phyloP scores from a whole-genome alignment of 2,329 filamentous ascomycete species.

The Talaromyces atroroseus region DNA sequence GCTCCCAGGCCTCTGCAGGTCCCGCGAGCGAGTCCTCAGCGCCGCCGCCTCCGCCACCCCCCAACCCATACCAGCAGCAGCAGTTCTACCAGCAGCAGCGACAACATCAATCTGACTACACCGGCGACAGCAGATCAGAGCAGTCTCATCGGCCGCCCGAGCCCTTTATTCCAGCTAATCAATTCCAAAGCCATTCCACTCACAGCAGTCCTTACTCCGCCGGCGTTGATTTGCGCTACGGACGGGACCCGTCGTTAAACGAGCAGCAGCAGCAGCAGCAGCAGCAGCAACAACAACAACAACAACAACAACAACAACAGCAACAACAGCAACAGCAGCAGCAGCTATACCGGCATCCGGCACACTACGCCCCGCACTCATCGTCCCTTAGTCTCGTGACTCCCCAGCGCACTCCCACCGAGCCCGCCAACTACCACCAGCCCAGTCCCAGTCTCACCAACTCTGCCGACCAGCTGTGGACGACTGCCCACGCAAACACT shows the following conservation, averaged over 20 bases:
- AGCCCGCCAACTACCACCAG: constrained; percentile 15
- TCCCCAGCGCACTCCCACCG: constrained; percentile 15
- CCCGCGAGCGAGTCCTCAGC: constrained; percentile 9
- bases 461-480: constrained; percentile 16
- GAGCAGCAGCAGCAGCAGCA: constrained; percentile 8
- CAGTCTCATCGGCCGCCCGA: not conserved
- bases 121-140: not conserved
- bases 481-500: constrained; percentile 14
- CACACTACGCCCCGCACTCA: constrained; percentile 2
- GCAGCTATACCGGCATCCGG: constrained; percentile 10
- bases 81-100: constrained; percentile 1
- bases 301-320: constrained; percentile 9
- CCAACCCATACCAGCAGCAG: constrained; percentile 5
- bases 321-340: constrained; percentile 9
- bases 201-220: constrained; percentile 4
- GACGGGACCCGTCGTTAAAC: not conserved
- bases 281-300: constrained; percentile 9
- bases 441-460: constrained; percentile 11
- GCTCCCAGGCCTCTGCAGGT: constrained; percentile 11
- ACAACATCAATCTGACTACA: not conserved
- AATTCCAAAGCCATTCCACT: constrained; percentile 1
- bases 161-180: not conserved
- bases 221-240: not conserved
- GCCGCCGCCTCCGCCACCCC: not conserved
- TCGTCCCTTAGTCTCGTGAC: constrained; percentile 12